Evolutionary conservation across 768 basidiomycete species (phyloP), one percentile per base, ranked within the genome.

Genomic region (Auricularia auricula-judae): DNA sequence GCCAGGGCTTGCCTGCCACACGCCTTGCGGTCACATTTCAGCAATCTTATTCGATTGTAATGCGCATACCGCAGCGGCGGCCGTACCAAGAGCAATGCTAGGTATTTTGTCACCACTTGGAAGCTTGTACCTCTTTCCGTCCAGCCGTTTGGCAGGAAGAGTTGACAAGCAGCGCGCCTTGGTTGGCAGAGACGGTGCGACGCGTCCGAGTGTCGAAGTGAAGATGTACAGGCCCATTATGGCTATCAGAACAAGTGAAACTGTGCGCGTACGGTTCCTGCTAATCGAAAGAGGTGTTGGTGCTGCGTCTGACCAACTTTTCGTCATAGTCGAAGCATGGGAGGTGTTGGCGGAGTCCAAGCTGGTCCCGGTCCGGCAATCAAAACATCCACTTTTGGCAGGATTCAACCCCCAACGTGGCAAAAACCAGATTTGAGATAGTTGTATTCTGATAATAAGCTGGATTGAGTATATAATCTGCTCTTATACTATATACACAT

Each of bases 91-190:
- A 3, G 86, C 87, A 56, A 88, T 80, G 12, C 82, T 78, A 0
- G 88, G 88, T 36, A 89, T 88, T 66, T 80, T 79, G 67, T 86
- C 83, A 0, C 88, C 88, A 39, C 86, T 87, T 3, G 85, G 84
- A 14, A 89, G 76, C 1, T 78, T 80, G 69, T 79, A 87, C 18
- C 10, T 61, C 29, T 59, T 59, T 3, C 39, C 39, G 4, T 29
- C 23, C 8, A 59, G 23, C 23, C 21, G 14, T 29, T 59, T 59
- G 56, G 21, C 47, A 21, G 56, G 29, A 8, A 14, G 11, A 7
- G 56, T 59, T 29, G 56, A 21, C 23, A 59, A 18, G 21, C 47
- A 51, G 21, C 47, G 47, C 14, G 47, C 47, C 18, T 21, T 8
- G 10, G 18, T 16, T 18, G 47, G 47, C 0, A 51, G 14, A 2